Evolutionary conservation across 805 yeast genomes (phyloP).

Genomic region (Jamesozyma rosinii): DNA sequence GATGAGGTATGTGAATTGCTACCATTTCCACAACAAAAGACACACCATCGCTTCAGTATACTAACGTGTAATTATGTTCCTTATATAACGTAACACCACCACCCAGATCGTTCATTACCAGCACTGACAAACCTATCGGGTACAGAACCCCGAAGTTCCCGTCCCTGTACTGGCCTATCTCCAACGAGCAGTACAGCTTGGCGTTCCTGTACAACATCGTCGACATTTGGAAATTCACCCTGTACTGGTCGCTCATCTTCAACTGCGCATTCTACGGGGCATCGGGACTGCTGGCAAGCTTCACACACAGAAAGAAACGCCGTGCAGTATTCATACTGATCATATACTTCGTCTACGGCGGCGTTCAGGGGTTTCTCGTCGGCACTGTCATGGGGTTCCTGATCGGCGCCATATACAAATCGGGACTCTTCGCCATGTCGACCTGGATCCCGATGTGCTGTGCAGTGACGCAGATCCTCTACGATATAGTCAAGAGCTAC

Average conservation of each 20-base stretch:
- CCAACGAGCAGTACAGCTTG: slow-evolving; percentile 28
- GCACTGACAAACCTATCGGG: slow-evolving; percentile 64
- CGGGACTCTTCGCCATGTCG: slow-evolving; percentile 80
- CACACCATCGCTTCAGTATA: too few relatives aligned
- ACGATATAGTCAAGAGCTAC: slow-evolving; percentile 47
- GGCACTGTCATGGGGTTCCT: slow-evolving; percentile 76
- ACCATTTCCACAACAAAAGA: too few relatives aligned
- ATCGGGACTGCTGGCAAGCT: slow-evolving; percentile 55
- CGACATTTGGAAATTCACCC: slow-evolving; percentile 78
- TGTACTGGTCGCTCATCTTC: slow-evolving; percentile 70
- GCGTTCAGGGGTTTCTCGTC: slow-evolving; percentile 53
- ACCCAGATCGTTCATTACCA: slow-evolving; percentile 33
- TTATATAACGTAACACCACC: too few relatives aligned
- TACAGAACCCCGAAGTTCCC: slow-evolving; percentile 76
- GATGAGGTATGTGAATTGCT: too few relatives aligned
- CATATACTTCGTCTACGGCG: slow-evolving; percentile 45
- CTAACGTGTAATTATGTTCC: too few relatives aligned
- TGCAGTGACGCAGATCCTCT: slow-evolving; percentile 60
- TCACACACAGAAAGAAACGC: slow-evolving; percentile 37
- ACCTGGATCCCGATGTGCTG: slow-evolving; percentile 92
- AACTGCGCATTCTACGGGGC: slow-evolving; percentile 52
- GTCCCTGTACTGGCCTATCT: slow-evolving; percentile 63
- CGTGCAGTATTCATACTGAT: slow-evolving; percentile 37
- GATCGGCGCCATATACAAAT: slow-evolving; percentile 62
- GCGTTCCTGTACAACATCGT: slow-evolving; percentile 56